These are phyloP conservation scores for Barnettozyma pratensis DNA, from an alignment of 805 yeast genomes.

Conservation along the genomic window DNA sequence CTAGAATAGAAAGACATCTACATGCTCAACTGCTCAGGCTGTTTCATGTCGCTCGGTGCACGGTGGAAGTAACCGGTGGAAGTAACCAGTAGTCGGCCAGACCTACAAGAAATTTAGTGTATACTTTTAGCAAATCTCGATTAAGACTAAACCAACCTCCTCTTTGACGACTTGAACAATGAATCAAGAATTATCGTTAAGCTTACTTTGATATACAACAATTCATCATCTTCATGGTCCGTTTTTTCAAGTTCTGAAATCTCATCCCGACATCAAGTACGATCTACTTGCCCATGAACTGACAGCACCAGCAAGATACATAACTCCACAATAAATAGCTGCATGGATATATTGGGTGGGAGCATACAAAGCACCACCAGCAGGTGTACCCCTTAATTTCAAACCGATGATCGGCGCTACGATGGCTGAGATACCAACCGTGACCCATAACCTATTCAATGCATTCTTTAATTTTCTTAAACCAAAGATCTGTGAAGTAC, in stretches of 20 bases:
- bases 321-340: conserved; percentile 54
- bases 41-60: too few species aligned
- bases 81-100: background rate
- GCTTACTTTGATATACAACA: conserved; percentile 17
- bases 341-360: conserved; percentile 48
- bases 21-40: too few species aligned
- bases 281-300: conserved; percentile 44
- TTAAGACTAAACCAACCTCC: conserved; percentile 9
- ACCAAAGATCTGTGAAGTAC: conserved; percentile 50
- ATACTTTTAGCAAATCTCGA: too few species aligned
- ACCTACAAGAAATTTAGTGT: too few species aligned
- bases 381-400: conserved; percentile 33
- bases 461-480: conserved; percentile 44
- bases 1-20: too few species aligned
- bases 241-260: conserved; percentile 21
- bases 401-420: conserved; percentile 60
- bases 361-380: conserved; percentile 27
- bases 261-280: conserved; percentile 47
- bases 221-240: conserved; percentile 26
- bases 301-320: conserved; percentile 42
- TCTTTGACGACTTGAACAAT: background rate
- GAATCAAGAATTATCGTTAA: background rate
- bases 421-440: conserved; percentile 44
- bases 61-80: background rate
- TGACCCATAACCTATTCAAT: conserved; percentile 48